Conservation (phyloP, 768 basidiomycete species). For the Amanita subjunquillea region DNA sequence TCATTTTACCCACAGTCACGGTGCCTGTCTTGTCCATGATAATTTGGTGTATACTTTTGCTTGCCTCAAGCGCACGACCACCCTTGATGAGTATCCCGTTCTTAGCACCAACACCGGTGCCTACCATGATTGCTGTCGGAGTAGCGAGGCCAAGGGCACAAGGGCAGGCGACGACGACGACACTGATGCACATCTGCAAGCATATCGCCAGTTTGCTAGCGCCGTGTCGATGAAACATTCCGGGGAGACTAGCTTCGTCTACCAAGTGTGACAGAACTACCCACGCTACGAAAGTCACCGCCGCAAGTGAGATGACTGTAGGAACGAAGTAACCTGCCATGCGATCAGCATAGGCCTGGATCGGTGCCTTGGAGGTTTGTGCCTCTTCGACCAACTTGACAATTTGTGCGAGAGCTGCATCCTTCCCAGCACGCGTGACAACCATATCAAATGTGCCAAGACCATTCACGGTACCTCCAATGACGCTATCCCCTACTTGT, state of each 20-base stretch:
- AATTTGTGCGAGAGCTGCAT: conserved; percentile 94
- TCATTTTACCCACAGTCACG: conserved; percentile 89
- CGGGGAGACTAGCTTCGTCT: conserved; percentile 52
- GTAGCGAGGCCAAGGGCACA: conserved; percentile 95
- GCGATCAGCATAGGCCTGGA: conserved; percentile 92
- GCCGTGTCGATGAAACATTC: conserved; percentile 78
- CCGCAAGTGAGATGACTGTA: conserved; percentile 72
- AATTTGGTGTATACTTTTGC: conserved; percentile 69
- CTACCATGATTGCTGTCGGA: conserved; percentile 99
- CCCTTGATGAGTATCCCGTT: conserved; percentile 99
- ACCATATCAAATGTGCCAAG: conserved; percentile 96
- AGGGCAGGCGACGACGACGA: conserved; percentile 96
- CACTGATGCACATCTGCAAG: conserved; percentile 94
- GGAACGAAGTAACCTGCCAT: conserved; percentile 96
- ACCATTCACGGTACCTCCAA: conserved; percentile 96
- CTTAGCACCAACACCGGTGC: conserved; percentile 92
- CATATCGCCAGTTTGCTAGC: conserved; percentile 84
- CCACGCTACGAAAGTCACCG: conserved; percentile 79
- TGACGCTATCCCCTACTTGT: conserved; percentile 73
- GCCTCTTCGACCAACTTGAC: conserved; percentile 96
- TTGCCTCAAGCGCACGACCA: conserved; percentile 88
- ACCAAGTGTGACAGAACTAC: conserved; percentile 57
- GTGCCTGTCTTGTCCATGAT: conserved; percentile 98
- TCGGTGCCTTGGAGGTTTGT: conserved; percentile 95
- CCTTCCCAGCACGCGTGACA: conserved; percentile 91